Percentiles rank a stretch among this genome's conserved stretches.
phyloP scores from a whole-genome alignment of 257 asterid genomes.

The Nicotiana tomentosiformis region DNA sequence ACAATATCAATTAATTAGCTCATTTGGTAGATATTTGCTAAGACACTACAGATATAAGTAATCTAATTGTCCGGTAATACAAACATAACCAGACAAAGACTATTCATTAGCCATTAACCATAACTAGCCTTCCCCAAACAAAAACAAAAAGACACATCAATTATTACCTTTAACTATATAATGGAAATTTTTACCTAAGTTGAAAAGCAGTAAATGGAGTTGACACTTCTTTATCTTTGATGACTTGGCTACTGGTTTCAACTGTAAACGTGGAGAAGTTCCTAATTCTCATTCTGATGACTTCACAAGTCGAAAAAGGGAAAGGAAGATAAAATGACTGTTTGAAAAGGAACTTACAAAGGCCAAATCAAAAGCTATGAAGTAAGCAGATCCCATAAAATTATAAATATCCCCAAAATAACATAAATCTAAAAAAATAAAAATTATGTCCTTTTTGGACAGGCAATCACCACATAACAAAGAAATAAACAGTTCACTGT shows the following conservation, averaged over 20 bases:
- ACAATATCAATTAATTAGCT: not conserved
- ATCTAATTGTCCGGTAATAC: not conserved
- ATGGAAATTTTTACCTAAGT: not conserved
- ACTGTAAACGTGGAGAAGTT: not conserved
- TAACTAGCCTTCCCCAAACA: not conserved
- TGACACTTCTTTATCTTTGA: not conserved
- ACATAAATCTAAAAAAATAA: not conserved
- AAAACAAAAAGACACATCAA: not conserved
- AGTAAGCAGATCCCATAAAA: not conserved
- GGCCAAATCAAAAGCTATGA: not conserved
- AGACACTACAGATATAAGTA: not conserved
- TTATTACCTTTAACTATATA: not conserved
- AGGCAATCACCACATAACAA: not conserved
- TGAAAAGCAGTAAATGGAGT: not conserved
- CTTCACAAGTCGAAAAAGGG: not conserved
- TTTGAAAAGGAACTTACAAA: not conserved
- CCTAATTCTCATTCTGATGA: not conserved
- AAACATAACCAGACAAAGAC: not conserved
- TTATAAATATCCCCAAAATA: not conserved
- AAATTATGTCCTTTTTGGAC: not conserved
- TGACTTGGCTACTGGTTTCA: not conserved
- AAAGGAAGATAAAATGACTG: not conserved
- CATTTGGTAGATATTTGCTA: not conserved
- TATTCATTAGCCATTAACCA: not conserved
- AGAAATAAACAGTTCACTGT: not conserved